Conservation (phyloP, 2,329 filamentous ascomycete genomes). For the Ophiobolus disseminans region DNA sequence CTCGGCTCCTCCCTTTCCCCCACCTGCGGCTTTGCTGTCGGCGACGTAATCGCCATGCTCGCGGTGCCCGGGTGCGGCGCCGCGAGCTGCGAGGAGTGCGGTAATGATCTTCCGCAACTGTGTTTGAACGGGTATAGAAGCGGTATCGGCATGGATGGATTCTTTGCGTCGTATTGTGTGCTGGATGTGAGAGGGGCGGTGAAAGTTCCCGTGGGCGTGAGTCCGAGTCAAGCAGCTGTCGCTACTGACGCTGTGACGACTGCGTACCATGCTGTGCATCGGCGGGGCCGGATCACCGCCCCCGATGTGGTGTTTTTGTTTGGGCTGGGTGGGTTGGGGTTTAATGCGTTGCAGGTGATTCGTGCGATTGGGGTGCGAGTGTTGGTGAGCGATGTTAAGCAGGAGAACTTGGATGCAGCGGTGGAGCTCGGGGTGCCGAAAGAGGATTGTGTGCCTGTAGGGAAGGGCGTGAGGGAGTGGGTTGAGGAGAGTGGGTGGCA, state of each 20-base stretch:
- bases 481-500: constrained; percentile 23
- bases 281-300: constrained; percentile 17
- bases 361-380: constrained; percentile 24
- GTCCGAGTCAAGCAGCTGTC: constrained; percentile 25
- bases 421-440: constrained; percentile 16
- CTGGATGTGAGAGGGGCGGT: constrained; percentile 23
- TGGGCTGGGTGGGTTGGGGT: constrained; percentile 27
- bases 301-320: constrained; percentile 28
- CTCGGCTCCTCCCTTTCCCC: constrained; percentile 14
- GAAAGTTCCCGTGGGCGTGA: constrained; percentile 22
- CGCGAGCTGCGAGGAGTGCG: constrained; percentile 19
- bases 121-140: constrained; percentile 19
- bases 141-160: constrained; percentile 29
- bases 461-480: constrained; percentile 23
- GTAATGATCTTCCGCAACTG: constrained; percentile 19
- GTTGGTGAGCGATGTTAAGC: constrained; percentile 30
- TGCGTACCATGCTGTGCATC: constrained; percentile 32
- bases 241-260: constrained; percentile 31
- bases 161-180: constrained; percentile 22
- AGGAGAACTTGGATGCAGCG: constrained; percentile 29
- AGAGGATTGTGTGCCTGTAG: constrained; percentile 23
- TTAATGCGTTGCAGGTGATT: constrained; percentile 31
- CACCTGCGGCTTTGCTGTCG: constrained; percentile 14
- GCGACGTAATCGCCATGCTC: constrained; percentile 23
- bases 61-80: constrained; percentile 26